Evolutionary conservation across 129 eudicot species (phyloP).

Genomic region (Mikania micrantha): DNA sequence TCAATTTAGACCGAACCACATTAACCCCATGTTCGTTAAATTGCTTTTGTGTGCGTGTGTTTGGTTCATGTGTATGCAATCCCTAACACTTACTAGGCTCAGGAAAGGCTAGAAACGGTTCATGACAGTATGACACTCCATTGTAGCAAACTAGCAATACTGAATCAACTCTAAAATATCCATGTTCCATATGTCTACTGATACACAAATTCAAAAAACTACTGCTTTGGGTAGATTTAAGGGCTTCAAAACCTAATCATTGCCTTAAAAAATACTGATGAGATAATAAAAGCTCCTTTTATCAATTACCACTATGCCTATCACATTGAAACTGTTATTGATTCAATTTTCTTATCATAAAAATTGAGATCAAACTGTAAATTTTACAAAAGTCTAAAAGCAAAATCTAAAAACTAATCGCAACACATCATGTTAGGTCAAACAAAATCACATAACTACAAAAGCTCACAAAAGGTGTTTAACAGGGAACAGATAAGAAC

Average conservation of each 20-base stretch:
- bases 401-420: not conserved
- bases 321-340: conserved; percentile 5
- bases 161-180: not conserved
- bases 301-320: not conserved
- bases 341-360: not conserved
- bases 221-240: not conserved
- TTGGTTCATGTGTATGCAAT: no score
- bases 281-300: not conserved
- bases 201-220: not conserved
- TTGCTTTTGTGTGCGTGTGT: no score
- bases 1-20: no score
- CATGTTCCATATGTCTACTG: not conserved
- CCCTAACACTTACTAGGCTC: no score
- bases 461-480: not conserved
- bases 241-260: conserved; percentile 18
- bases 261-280: not conserved
- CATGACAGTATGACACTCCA: no score
- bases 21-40: no score
- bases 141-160: not conserved
- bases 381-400: not conserved
- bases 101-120: no score
- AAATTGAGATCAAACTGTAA: not conserved
- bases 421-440: not conserved
- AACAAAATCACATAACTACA: not conserved
- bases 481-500: not conserved